Conservation (phyloP, 2,329 filamentous ascomycete genomes). For the Zelopaecilomyces penicillatus region DNA sequence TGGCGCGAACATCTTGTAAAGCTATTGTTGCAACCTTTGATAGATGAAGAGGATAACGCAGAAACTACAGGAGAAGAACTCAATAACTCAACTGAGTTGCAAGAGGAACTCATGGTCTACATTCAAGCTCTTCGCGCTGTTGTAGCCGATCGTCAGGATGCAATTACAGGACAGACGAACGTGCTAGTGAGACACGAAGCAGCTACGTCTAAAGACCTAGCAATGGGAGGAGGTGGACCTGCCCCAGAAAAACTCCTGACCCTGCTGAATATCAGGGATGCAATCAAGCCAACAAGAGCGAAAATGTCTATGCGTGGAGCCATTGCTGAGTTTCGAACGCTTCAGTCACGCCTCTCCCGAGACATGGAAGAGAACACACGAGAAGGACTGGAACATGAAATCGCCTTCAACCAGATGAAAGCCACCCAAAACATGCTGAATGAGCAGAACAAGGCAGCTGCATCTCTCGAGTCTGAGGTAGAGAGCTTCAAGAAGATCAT, state of each 20-base stretch:
- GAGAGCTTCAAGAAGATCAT: slow-evolving; percentile 69
- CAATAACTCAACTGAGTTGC: slow-evolving; percentile 73
- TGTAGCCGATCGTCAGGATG: slow-evolving; percentile 69
- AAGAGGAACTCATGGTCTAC: slow-evolving; percentile 84
- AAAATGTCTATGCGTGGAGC: slow-evolving; percentile 62
- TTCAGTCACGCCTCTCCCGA: slow-evolving; percentile 40
- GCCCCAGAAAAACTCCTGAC: slow-evolving; percentile 55
- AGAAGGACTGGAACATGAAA: slow-evolving; percentile 58
- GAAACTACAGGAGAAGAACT: slow-evolving; percentile 87
- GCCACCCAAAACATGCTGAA: slow-evolving; percentile 46
- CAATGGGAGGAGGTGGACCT: slow-evolving; percentile 57
- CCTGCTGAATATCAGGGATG: slow-evolving; percentile 39
- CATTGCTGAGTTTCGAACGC: slow-evolving; percentile 58
- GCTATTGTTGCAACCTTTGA: slow-evolving; percentile 63
- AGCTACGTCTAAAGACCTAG: slow-evolving; percentile 49
- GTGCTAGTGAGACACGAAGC: slow-evolving; percentile 67
- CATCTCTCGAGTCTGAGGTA: slow-evolving; percentile 57
- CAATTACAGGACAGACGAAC: slow-evolving; percentile 70
- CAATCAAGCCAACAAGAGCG: slow-evolving; percentile 39
- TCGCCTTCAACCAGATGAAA: slow-evolving; percentile 57
- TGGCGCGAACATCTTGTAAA: slow-evolving; percentile 69
- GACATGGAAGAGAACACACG: slow-evolving; percentile 23
- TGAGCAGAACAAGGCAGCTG: slow-evolving; percentile 41
- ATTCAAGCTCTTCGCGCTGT: slow-evolving; percentile 68
- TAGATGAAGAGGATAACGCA: slow-evolving; percentile 68